Base-by-base conservation (phyloP, 176 grass and related monocot genomes). In the Raddia distichophylla region DNA sequence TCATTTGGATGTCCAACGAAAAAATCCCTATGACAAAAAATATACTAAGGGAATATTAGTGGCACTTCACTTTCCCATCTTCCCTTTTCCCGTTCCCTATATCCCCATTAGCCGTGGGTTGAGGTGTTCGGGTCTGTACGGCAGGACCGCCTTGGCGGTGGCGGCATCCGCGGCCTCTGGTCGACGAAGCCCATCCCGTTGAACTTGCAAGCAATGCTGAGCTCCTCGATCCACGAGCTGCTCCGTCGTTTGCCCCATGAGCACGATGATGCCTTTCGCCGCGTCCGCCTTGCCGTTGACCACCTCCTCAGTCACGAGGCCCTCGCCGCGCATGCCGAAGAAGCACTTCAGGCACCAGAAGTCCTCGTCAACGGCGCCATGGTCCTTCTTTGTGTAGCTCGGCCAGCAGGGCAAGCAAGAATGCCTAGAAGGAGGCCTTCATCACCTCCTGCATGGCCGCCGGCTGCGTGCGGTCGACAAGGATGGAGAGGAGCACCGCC, bases 351-450 rank as follows among this genome's bases (percentile, higher is more conserved):
- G 79, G 75, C 85, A 75, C 12, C 59, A 48, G 64, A 95, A 87
- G 55, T 95, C 90, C 61, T 95, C 90, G 3, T 84, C 82, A n/a
- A 95, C 19, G 76, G 83, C 64, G 69, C 18, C 63, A 44, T 95
- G 74, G 65, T 92, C 90, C 42, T 81, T 58, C 62, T 45, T 12
- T 3, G 85, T 85, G 77, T 92, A 92, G 43, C 77, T 82, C 82
- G 61, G 84, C 90, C 0, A 95, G 59, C 15, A 95, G 64, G 15
- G 90, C 93, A 34, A 85, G 57, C 40, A 88, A 15, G 82, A 95
- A 95, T 5, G 82, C 87, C 48, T 88, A 85, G 67, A 92, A 84
- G 52, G 84, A 90, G 7, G 78, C 87, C 79, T 92, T 92, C 89
- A 90, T 94, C 56, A 94, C 84, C 81, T 92, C 93, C 54, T 78